Conservation (phyloP, 495 filamentous ascomycete genomes). For the Aspergillus asperescens region DNA sequence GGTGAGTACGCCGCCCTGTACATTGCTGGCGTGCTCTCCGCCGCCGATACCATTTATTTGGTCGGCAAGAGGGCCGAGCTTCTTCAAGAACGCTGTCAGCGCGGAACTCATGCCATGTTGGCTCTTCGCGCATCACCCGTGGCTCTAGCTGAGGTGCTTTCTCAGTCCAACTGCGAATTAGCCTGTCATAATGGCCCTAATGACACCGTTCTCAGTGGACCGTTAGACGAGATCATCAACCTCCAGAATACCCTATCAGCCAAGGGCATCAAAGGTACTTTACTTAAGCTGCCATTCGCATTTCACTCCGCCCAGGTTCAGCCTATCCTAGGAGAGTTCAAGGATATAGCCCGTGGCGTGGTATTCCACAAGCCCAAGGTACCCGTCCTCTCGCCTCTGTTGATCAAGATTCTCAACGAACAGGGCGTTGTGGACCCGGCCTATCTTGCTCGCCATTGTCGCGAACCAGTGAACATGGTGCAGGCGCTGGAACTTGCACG, state of each 20-base stretch:
- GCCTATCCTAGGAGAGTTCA: slow-evolving; percentile 44
- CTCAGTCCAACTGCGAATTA: slow-evolving; percentile 30
- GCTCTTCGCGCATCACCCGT: slow-evolving; percentile 40
- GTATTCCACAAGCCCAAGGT: slow-evolving; percentile 23
- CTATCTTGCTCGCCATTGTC: slow-evolving; percentile 17
- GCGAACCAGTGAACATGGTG: slow-evolving; percentile 25
- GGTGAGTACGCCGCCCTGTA: slow-evolving; percentile 83
- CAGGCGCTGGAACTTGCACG: slow-evolving; percentile 18
- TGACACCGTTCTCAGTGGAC: slow-evolving; percentile 57
- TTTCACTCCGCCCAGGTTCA: slow-evolving; percentile 52
- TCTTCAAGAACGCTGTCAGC: slow-evolving; percentile 12
- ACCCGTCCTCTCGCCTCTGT: slow-evolving; percentile 24
- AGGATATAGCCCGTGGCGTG: slow-evolving; percentile 28
- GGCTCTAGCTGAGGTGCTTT: slow-evolving; percentile 7
- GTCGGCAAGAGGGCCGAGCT: slow-evolving; percentile 24
- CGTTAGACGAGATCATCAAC: slow-evolving; percentile 27
- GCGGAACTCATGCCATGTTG: slow-evolving; percentile 44
- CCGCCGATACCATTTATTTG: slow-evolving; percentile 64
- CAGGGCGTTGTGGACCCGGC: slow-evolving; percentile 12
- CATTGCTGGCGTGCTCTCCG: slow-evolving; percentile 68
- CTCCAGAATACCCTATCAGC: slow-evolving; percentile 3
- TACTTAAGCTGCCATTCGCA: slow-evolving; percentile 45
- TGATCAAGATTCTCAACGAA: slow-evolving; percentile 12
- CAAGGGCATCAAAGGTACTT: slow-evolving; percentile 23
- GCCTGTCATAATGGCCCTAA: slow-evolving; percentile 59